Evolutionary conservation across 1,284 basidiomycete genomes (phyloP), one percentile per base, ranked within the genome.

Genomic region (Polyporus tsugae): DNA sequence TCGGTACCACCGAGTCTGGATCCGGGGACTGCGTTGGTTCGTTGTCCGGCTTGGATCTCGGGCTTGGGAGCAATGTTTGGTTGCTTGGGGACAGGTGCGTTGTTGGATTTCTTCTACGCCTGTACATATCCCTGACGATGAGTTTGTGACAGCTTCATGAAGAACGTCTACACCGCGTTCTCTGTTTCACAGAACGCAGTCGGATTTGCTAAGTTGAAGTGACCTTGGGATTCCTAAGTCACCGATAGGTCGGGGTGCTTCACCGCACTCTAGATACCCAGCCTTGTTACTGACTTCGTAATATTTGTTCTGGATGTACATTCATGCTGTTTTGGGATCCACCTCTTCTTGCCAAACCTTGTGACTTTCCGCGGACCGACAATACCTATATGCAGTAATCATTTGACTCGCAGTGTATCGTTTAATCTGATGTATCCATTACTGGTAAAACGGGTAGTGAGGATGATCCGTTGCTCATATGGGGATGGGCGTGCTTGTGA

Each of bases 51-150:
- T 65, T 72, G 42, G 68, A 75, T 64, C 66, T 73, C 11, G 70
- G 74, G 7, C 67, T 74, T 22, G 76, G 76, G 15, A 64, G 38
- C 60, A 64, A 72, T 59, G 69, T 74, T 58, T 78, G 77, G 77
- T 70, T 78, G 35, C 65, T 78, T 29, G 76, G 77, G 17, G 76
- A 78, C 62, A 75, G 73, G 68, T 73, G 17, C 29, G 69, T 55
- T 0, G 22, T 11, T n/a, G 25, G 25, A 19, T 38, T 2, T 36
- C 9, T 10, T 41, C 13, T 7, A 5, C 19, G 2, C 29, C 25
- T 33, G 15, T 29, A 3, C n/a, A 6, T 29, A 13, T 17, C 44
- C 19, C 39, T 41, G 41, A 60, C 33, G n/a, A 38, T 33, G 39
- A 5, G 10, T 6, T 6, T n/a, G 36, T 10, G 7, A 61, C 60